Evolutionary conservation across 176 grass and related monocot species (phyloP), one percentile per base, ranked within the genome.

Genomic region (Eleusine coracana): DNA sequence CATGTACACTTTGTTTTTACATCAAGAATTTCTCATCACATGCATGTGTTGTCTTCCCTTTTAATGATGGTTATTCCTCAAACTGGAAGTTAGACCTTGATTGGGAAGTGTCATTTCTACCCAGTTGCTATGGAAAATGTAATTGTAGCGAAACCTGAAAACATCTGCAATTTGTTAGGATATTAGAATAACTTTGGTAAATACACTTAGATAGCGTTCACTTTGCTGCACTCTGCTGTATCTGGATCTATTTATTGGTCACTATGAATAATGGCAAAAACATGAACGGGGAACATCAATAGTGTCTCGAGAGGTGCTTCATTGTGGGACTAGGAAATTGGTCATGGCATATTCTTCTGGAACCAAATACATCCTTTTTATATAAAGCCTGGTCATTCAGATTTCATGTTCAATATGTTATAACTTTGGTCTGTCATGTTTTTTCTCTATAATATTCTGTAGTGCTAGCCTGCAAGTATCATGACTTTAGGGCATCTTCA

Each of bases 51-150:
- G 9, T n/a, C 36, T 15, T 66, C 69, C 73, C 23, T 29, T n/a
- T 50, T 3, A 51, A 70, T 70, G 12, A 42, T 76, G n/a, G 45
- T 75, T 87, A 52, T 87, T 82, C 54, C 37, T 52, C 7, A 37
- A 76, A 70, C 40, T 45, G 52, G 64, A 34, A 73, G 48, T 20
- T 48, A 78, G 25, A 44, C 49, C 27, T 74, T 52, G 7, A 28
- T 28, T 65, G 15, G 27, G 31, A 46, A 65, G 38, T 31, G 21
- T 39, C 13, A 46, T 48, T 34, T 65, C 58, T 77, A 63, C 40
- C 40, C 41, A 34, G 63, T 48, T 52, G 16, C 63, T 61, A 63
- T 46, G 38, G 58, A 15, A 15, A 27, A 64, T 46, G 75, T 9
- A 77, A 31, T 59, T 28, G 18, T 66, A 28, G 63, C 10, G 67